Conservation (phyloP, 106 monocot genomes). For the Acorus calamus region DNA sequence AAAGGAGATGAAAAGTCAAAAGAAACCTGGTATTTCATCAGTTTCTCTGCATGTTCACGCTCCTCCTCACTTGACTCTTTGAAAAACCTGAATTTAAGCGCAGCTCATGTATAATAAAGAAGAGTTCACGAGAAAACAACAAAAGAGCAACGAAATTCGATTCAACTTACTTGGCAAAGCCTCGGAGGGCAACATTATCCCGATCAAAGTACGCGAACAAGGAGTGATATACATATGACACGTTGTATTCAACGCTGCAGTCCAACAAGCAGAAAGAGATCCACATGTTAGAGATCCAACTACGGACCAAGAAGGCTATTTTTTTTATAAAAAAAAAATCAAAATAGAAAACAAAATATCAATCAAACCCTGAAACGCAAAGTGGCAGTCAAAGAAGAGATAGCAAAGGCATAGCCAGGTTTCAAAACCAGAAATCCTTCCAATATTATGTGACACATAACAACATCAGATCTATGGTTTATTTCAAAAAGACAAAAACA, state of each 20-base stretch:
- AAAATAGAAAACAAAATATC: too few species aligned
- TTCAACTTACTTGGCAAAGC: slow-evolving; percentile 63
- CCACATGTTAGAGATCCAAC: not conserved
- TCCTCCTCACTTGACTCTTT: slow-evolving; percentile 64
- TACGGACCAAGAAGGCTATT: not conserved
- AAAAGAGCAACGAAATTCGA: not conserved
- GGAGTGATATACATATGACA: slow-evolving; percentile 58
- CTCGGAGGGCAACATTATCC: slow-evolving; percentile 64
- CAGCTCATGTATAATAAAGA: not conserved
- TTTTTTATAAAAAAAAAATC: not conserved
- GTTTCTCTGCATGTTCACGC: slow-evolving; percentile 46
- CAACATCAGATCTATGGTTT: too few species aligned
- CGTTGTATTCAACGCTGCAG: slow-evolving; percentile 62
- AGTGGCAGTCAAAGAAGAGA: too few species aligned
- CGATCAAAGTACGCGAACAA: slow-evolving; percentile 79
- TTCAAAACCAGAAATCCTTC: too few species aligned
- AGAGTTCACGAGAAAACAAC: not conserved
- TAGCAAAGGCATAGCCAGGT: too few species aligned
- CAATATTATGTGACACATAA: too few species aligned
- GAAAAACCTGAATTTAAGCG: slow-evolving; percentile 34
- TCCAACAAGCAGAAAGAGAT: not conserved
- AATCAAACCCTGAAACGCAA: too few species aligned
- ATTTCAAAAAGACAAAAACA: too few species aligned
- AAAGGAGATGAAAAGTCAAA: not conserved
- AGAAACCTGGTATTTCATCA: slow-evolving; percentile 61